Conservation (phyloP, 2,329 filamentous ascomycete species). For the Arthrobotrys megalospora region DNA sequence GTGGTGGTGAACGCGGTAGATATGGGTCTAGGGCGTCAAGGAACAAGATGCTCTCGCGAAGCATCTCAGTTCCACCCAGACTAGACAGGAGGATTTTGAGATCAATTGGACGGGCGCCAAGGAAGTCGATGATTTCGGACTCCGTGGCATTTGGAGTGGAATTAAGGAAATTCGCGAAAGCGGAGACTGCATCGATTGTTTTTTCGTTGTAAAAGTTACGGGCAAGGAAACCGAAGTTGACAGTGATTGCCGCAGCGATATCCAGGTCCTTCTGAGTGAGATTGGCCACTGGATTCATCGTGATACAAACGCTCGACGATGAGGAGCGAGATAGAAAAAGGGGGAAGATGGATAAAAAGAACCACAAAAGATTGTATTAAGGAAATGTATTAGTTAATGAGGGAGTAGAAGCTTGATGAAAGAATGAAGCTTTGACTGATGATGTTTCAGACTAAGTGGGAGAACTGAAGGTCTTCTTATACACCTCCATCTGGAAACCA, state of each 20-base stretch:
- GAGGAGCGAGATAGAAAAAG: background rate
- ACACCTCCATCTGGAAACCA: background rate
- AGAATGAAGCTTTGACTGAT: conserved; percentile 33
- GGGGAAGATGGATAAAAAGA: conserved; percentile 1
- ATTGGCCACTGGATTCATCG: conserved; percentile 21
- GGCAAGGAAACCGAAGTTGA: conserved; percentile 54
- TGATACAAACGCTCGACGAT: background rate
- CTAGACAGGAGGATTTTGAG: conserved; percentile 19
- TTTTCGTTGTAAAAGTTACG: conserved; percentile 41
- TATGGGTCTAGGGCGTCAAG: conserved; percentile 25
- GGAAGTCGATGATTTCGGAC: conserved; percentile 31
- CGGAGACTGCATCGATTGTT: conserved; percentile 46
- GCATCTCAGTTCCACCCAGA: conserved; percentile 9
- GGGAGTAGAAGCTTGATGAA: conserved; percentile 32
- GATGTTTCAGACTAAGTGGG: conserved; percentile 37
- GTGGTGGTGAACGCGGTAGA: conserved; percentile 29
- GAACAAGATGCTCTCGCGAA: conserved; percentile 51
- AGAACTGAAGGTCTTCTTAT: conserved; percentile 36
- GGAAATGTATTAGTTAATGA: background rate
- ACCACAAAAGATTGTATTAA: conserved; percentile 6
- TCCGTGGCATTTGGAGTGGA: conserved; percentile 44
- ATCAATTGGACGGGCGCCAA: conserved; percentile 31
- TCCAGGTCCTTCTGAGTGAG: conserved; percentile 34
- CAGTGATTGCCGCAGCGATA: conserved; percentile 40
- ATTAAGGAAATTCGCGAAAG: conserved; percentile 31